Base-by-base conservation (phyloP, 2,329 filamentous ascomycete species). In the Verticillium alfalfae region DNA sequence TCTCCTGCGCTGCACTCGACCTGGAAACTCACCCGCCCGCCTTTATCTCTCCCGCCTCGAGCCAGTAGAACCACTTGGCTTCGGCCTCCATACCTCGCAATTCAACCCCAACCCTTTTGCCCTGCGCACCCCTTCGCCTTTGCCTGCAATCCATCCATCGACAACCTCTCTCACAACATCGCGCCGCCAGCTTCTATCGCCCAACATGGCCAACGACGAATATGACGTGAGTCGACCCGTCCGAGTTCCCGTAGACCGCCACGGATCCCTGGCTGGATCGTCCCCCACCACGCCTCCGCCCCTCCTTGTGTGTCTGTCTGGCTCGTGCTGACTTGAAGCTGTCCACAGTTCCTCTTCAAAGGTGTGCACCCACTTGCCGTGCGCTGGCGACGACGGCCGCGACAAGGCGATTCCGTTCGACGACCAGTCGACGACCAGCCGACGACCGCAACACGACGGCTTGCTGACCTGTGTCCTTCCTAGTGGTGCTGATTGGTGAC, bases 401-500 rank as follows among this genome's bases (percentile, higher is more conserved):
- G 62, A 61, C 60, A 56, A 36, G 61, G 34, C 58, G 26, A 31
- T 31, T 31, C 26, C 26, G 26, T 31, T 31, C 26, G 26, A 31
- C 26, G 61, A 60, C 69, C 62, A 63, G 58, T 61, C 41, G 37
- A 56, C 69, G 45, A 49, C 45, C 45, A 49, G n/a, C 18, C 18
- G n/a, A 22, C 8, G n/a, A 12, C 5, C 45, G n/a, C n/a, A 8
- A 22, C 10, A 26, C 45, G 45, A 49, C 45, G 12, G 10, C 45
- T 8, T 26, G 66, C 74, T 78, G 69, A 77, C 71, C 62, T 59
- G 55, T 62, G 59, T 66, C 62, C 63, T 64, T 66, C 60, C 68
- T 66, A 96, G 94, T 98, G 76, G 95, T 99, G 76, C 85, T 99
- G 78, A 99, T 99, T 77, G 95, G 95, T 87, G 95, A 99, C 83